Conservation (phyloP, 305 asterid species). For the Fraxinus paxiana region DNA sequence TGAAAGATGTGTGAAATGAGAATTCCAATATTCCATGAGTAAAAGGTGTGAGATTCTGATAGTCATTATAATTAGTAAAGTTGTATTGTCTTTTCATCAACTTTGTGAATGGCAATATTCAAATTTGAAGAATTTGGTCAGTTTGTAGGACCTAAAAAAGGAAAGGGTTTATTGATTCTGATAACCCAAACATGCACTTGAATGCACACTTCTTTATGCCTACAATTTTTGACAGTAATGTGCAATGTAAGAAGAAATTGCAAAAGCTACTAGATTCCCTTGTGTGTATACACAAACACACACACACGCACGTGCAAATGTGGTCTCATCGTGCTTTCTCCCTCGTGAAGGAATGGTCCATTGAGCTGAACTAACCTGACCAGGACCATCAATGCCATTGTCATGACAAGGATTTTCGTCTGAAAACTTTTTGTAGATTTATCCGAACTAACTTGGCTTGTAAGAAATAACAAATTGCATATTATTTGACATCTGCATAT, state of each 20-base stretch:
- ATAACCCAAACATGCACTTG: not conserved
- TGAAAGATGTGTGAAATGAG: not conserved
- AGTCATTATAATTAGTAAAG: not conserved
- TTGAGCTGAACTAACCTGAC: not conserved
- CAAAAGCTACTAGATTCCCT: not conserved
- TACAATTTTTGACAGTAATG: not conserved
- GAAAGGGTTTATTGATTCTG: constrained; percentile 23
- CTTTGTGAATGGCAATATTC: constrained; percentile 12
- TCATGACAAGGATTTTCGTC: not conserved
- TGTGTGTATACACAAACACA: no score
- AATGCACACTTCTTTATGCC: not conserved
- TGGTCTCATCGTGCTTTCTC: not conserved
- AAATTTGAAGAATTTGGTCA: constrained; percentile 8
- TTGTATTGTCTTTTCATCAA: not conserved
- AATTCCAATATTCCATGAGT: not conserved
- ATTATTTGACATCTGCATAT: not conserved
- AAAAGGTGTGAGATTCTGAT: not conserved
- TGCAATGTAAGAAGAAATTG: not conserved
- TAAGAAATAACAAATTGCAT: not conserved
- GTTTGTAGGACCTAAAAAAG: constrained; percentile 7
- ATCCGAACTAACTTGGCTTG: not conserved
- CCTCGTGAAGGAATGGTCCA: not conserved
- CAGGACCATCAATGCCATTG: not conserved
- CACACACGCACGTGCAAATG: not conserved
- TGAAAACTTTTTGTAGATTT: not conserved